Conservation (phyloP, 176 grass and related monocot species). For the Elymus sibiricus region DNA sequence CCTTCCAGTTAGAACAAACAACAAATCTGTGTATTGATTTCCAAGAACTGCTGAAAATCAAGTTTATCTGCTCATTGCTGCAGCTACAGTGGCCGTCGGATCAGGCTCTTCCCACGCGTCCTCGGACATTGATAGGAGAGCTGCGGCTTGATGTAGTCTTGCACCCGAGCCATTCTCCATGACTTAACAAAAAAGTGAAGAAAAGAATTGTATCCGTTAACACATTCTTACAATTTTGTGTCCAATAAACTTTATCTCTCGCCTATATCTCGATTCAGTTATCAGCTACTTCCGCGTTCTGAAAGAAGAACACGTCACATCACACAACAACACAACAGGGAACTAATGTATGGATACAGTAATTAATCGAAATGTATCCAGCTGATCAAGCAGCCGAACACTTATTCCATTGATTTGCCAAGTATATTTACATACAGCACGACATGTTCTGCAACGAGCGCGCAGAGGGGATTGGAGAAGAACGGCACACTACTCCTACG, state of each 20-base stretch:
- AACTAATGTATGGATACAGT: not conserved
- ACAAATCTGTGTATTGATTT: not conserved
- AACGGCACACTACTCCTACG: not conserved
- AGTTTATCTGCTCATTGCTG: not conserved
- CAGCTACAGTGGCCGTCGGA: not conserved
- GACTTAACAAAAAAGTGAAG: not conserved
- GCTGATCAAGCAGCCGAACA: not conserved
- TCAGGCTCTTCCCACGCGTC: not conserved
- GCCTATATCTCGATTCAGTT: not conserved
- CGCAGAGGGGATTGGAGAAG: not conserved
- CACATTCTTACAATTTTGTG: not conserved
- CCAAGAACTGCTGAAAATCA: not conserved
- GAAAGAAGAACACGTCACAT: not conserved
- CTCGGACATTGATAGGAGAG: not conserved
- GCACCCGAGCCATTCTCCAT: not conserved
- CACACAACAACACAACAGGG: not conserved
- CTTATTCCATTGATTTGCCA: conserved; percentile 3
- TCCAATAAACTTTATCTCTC: not conserved
- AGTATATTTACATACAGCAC: not conserved
- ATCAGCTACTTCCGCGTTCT: not conserved
- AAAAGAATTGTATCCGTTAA: not conserved
- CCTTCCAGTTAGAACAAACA: too few relatives aligned
- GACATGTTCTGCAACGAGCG: not conserved
- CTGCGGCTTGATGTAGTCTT: not conserved
- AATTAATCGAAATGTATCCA: not conserved